Evolutionary conservation across 768 basidiomycete species (phyloP).

Genomic region (Basidioascus undulatus): DNA sequence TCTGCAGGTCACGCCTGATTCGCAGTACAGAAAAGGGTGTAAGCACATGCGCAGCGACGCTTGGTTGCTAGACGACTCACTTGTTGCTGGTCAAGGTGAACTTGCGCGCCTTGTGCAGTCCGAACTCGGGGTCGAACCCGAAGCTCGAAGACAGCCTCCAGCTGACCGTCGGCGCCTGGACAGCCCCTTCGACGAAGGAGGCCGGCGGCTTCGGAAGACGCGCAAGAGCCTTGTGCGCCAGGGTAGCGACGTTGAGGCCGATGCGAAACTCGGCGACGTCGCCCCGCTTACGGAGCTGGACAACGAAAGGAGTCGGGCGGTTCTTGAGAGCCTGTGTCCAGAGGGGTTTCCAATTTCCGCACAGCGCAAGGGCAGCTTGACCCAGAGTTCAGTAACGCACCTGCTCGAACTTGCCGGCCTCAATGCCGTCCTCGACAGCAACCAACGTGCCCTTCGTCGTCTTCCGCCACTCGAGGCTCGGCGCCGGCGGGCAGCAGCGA

Average conservation of each 20-base stretch:
- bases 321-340: constrained; percentile 43
- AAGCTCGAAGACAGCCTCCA: constrained; percentile 60
- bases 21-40: too few relatives aligned
- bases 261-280: constrained; percentile 39
- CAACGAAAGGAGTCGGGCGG: constrained; percentile 64
- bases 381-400: constrained; percentile 7
- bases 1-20: too few relatives aligned
- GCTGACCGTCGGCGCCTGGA: constrained; percentile 29
- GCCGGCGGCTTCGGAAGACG: constrained; percentile 40
- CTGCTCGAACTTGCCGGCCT: constrained; percentile 76
- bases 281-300: constrained; percentile 41
- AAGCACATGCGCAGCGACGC: too few relatives aligned
- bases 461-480: constrained; percentile 49
- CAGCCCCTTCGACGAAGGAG: too few relatives aligned
- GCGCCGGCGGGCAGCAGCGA: constrained; percentile 57
- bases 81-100: constrained; percentile 51
- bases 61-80: constrained; percentile 23
- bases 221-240: constrained; percentile 63
- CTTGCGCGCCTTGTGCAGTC: constrained; percentile 21
- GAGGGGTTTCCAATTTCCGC: constrained; percentile 1
- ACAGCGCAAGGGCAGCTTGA: too few relatives aligned
- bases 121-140: constrained; percentile 23
- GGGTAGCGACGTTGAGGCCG: constrained; percentile 65
- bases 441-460: constrained; percentile 30
- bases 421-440: constrained; percentile 56